Evolutionary conservation across 352 stramenopile species (phyloP), one percentile per base, ranked within the genome.

Genomic region (Phytophthora litchii): DNA sequence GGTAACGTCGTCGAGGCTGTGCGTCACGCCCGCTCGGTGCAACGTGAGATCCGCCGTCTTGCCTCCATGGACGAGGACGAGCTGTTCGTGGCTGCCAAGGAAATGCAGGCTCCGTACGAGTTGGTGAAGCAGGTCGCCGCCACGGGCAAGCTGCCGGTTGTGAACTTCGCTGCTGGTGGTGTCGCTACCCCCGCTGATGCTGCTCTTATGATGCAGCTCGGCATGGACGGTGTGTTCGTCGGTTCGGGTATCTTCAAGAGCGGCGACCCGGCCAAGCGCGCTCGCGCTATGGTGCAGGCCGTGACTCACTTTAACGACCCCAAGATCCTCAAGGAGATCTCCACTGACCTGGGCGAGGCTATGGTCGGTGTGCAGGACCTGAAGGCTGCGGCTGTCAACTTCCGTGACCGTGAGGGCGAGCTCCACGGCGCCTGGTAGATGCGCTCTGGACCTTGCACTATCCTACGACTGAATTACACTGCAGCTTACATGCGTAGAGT

Each of bases 141-240:
- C n/a, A 95, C 83, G 36, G 95, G 95, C 47, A 73, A 79, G 20
- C 78, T 99, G 27, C 97, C 97, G 5, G 96, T 99, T 6, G 96
- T 99, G 3, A 99, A 99, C 85, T 99, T 99, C 72, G 96, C 97
- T 23, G 97, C 97, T 29, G 97, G 97, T 58, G 97, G 97, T 56
- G 94, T 99, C n/a, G 97, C 97, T 12, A 99, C 97, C 17, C 97
- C 97, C 13, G 96, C 96, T 9, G 97, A 99, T 67, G 97, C 97
- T 31, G 97, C 97, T 27, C 78, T 99, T 12, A 99, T 99, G 96
- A 99, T 99, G 96, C 97, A 99, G 82, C 85, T 99, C 10, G 97
- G 97, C 57, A 97, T 99, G 83, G 97, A 99, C 78, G 97, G 97
- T 55, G 97, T 99, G 21, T 99, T 99, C 62, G 97, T 99, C 13